Evolutionary conservation across 1,139 yeast species (phyloP).

Genomic region (Debaryomyces subglobosus): DNA sequence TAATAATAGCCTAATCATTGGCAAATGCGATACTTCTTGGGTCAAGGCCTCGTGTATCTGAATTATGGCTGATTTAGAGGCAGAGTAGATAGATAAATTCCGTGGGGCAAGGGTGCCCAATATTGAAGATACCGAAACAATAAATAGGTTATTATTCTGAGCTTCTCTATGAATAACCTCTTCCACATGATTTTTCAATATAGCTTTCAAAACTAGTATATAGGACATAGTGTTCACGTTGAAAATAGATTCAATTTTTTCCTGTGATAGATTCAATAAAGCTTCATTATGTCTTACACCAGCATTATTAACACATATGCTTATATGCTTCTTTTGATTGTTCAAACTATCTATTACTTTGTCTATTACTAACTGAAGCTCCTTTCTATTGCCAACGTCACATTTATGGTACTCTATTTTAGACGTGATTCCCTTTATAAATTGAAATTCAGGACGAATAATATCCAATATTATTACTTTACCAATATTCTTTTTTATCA

Average conservation of each 20-base stretch:
- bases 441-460: constrained; percentile 27
- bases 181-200: constrained; percentile 35
- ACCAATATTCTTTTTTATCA: constrained; percentile 31
- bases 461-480: constrained; percentile 54
- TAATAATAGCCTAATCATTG: constrained; percentile 45
- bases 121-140: constrained; percentile 69
- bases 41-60: constrained; percentile 62
- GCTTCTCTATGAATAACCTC: constrained; percentile 12
- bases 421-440: constrained; percentile 1
- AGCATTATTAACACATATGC: constrained; percentile 73
- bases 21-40: constrained; percentile 43
- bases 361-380: constrained; percentile 25
- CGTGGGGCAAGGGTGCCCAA: constrained; percentile 74
- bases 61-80: constrained; percentile 64
- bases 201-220: constrained; percentile 48
- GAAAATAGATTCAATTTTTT: constrained; percentile 41
- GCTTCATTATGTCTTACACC: constrained; percentile 61
- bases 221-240: constrained; percentile 63
- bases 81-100: constrained; percentile 64
- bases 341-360: constrained; percentile 33
- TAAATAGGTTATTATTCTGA: constrained; percentile 38
- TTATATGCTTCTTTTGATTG: constrained; percentile 34
- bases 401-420: constrained; percentile 42
- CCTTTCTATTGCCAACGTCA: constrained; percentile 49
- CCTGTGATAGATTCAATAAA: constrained; percentile 37